Base-by-base conservation (phyloP, 2,329 filamentous ascomycete species). In the Epichloe uncinata region DNA sequence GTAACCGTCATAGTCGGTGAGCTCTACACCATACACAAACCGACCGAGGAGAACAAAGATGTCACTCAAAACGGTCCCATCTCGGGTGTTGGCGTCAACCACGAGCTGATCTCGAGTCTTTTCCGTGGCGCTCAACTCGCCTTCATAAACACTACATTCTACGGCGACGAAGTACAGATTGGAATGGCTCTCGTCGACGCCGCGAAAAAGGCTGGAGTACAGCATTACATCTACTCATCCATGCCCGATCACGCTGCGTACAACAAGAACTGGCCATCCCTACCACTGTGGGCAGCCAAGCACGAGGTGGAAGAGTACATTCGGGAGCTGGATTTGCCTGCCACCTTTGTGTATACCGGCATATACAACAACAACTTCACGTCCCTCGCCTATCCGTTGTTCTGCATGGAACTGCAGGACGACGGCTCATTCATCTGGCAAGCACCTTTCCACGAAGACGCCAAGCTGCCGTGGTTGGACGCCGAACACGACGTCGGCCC, bases 341-440 rank as follows among this genome's bases (percentile, higher is more conserved):
- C 90, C 1, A 97, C 91, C 0, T 97, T 95, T 66, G 84, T 96
- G 56, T 96, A 96, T 67, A 88, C 90, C 9, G 93, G 91, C 52
- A 96, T 96, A 60, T 98, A 97, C 74, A 95, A 97, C 74, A 97
- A 97, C 69, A 97, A 98, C 66, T 98, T 97, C 69, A 97, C 91
- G 33, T 93, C 87, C 44, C 75, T 96, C 34, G 82, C 81, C 1
- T 97, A 95, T 62, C 93, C 93, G 1, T 75, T 97, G 4, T 97
- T 97, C 71, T 93, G 90, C 69, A 95, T 96, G 85, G 88, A 94
- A 55, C 72, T 95, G 44, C 82, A 88, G 66, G 66, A 74, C 1
- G 88, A 96, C 59, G 89, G 87, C 16, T 89, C 85, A 49, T 96
- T 96, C 64, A 72, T 84, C 52, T 97, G 93, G 93, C 82, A 88